These are phyloP conservation scores for Allantophomopsis lycopodina DNA, from an alignment of 2,329 filamentous ascomycete genomes.

Conservation along the genomic window DNA sequence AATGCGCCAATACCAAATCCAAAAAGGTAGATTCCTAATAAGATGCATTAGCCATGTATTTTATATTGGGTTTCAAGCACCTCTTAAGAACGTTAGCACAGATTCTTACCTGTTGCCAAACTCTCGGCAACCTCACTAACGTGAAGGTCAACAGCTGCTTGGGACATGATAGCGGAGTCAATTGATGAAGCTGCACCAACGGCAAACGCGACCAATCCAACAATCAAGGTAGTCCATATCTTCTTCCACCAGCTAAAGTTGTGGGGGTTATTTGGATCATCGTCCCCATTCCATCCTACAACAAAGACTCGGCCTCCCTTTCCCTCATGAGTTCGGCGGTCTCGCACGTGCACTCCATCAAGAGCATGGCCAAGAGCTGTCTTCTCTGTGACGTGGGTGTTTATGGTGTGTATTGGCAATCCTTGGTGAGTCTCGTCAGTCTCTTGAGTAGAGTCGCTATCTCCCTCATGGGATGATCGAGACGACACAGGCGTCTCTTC, in stretches of 20 bases:
- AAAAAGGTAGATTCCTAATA: slow-evolving; percentile 14
- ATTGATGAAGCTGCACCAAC: neutral
- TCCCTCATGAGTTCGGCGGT: neutral
- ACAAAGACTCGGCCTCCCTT: neutral
- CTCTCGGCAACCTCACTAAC: slow-evolving; percentile 35
- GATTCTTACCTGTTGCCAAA: slow-evolving; percentile 25
- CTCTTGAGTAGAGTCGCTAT: no score
- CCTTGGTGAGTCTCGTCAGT: no score
- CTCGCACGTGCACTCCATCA: neutral
- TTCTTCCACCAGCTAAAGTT: neutral
- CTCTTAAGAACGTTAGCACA: neutral
- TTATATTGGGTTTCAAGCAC: neutral
- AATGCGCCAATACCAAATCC: slow-evolving; percentile 23
- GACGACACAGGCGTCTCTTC: no score
- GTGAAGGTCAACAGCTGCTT: slow-evolving; percentile 28
- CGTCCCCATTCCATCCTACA: neutral
- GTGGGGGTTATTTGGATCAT: neutral
- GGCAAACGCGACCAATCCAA: neutral
- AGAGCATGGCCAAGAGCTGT: neutral
- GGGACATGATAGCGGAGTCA: slow-evolving; percentile 3
- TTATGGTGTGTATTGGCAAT: neutral
- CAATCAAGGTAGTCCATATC: neutral
- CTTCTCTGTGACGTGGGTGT: neutral
- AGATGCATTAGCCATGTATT: neutral
- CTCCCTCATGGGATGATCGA: no score